Conservation (phyloP, 2,329 filamentous ascomycete species). For the Grosmannia penicillata region DNA sequence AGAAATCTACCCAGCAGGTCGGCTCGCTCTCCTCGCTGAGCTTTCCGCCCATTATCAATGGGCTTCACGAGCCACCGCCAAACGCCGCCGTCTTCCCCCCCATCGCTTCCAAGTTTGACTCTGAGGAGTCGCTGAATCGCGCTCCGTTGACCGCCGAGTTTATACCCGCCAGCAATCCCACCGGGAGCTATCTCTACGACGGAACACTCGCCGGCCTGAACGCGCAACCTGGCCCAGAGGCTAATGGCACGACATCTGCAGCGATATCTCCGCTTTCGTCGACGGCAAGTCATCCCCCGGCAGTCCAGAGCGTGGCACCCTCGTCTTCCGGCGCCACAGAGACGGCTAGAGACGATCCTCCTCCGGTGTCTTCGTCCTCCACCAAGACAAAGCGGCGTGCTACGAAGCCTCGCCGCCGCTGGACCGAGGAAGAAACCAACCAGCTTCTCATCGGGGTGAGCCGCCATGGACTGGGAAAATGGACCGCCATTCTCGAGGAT, state of each 20-base stretch:
- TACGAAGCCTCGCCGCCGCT: slow-evolving; percentile 44
- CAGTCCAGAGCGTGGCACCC: background rate
- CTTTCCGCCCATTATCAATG: slow-evolving; percentile 51
- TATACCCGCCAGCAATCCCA: slow-evolving; percentile 13
- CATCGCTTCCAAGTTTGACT: slow-evolving; percentile 43
- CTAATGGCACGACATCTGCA: slow-evolving; percentile 10
- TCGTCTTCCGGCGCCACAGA: too few species aligned
- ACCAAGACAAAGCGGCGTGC: slow-evolving; percentile 35
- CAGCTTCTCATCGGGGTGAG: slow-evolving; percentile 45
- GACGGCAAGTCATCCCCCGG: background rate
- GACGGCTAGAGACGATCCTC: background rate
- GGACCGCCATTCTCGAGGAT: slow-evolving; percentile 50
- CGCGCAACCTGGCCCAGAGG: slow-evolving; percentile 9
- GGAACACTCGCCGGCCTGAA: slow-evolving; percentile 9
- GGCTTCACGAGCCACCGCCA: slow-evolving; percentile 46
- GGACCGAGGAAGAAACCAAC: slow-evolving; percentile 51
- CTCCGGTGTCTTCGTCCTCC: slow-evolving; percentile 11
- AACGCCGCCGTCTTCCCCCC: slow-evolving; percentile 48
- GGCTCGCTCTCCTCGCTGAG: slow-evolving; percentile 16
- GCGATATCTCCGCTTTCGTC: background rate
- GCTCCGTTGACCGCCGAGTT: slow-evolving; percentile 27
- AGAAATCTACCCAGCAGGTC: slow-evolving; percentile 40
- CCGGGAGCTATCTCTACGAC: slow-evolving; percentile 2
- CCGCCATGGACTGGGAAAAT: slow-evolving; percentile 49
- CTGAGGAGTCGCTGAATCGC: slow-evolving; percentile 26